phyloP scores from a whole-genome alignment of 768 basidiomycete species.

The Trametes villosa region DNA sequence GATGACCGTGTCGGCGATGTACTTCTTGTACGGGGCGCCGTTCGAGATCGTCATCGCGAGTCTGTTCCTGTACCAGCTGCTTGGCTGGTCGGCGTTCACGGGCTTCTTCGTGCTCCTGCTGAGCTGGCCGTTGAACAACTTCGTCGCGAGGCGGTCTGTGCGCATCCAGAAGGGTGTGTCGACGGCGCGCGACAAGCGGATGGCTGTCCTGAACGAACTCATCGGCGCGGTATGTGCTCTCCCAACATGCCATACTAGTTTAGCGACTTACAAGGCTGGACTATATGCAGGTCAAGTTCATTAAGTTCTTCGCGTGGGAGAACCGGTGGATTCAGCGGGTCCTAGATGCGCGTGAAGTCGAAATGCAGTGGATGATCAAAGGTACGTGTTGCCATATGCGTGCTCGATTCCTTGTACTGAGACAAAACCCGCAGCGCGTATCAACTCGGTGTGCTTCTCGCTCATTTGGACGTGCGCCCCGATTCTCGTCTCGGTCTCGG shows the following conservation, averaged over 20 bases:
- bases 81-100: slow-evolving; percentile 73
- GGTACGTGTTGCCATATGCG: slow-evolving; percentile 39
- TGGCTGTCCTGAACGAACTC: slow-evolving; percentile 78
- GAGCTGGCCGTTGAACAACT: slow-evolving; percentile 74
- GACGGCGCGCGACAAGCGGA: slow-evolving; percentile 72
- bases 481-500: slow-evolving; percentile 76
- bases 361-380: slow-evolving; percentile 81
- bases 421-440: slow-evolving; percentile 48
- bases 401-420: background rate
- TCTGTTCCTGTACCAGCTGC: slow-evolving; percentile 77
- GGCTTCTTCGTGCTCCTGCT: slow-evolving; percentile 71
- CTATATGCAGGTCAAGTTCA: slow-evolving; percentile 60
- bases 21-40: slow-evolving; percentile 76
- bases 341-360: slow-evolving; percentile 64
- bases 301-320: slow-evolving; percentile 87
- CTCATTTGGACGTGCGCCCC: slow-evolving; percentile 78
- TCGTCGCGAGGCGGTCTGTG: slow-evolving; percentile 61
- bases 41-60: slow-evolving; percentile 78
- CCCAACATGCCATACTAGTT: background rate
- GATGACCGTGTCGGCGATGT: slow-evolving; percentile 56
- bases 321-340: slow-evolving; percentile 73
- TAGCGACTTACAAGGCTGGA: background rate
- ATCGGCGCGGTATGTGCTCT: slow-evolving; percentile 58
- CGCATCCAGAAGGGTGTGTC: slow-evolving; percentile 62
- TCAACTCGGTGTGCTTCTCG: slow-evolving; percentile 75